These are phyloP conservation scores for Syncephalastrum sp. DNA, from an alignment of 371 early-diverging fungal genomes.

Conservation along the genomic window DNA sequence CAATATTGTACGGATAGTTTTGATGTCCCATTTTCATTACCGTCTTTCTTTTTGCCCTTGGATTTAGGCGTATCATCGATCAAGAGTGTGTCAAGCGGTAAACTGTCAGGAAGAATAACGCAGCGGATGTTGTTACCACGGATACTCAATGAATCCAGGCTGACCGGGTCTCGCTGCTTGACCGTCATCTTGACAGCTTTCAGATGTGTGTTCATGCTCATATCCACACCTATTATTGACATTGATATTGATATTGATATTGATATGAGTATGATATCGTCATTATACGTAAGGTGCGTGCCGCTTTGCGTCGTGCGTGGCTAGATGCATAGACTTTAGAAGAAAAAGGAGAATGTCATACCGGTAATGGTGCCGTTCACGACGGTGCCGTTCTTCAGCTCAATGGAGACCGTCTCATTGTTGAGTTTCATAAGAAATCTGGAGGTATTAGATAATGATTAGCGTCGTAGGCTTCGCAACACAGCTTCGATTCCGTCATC, in stretches of 20 bases:
- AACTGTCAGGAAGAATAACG: conserved; percentile 91
- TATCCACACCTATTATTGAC: conserved; percentile 77
- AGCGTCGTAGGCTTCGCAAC: not conserved
- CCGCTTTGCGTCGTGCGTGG: no score
- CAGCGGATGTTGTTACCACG: conserved; percentile 96
- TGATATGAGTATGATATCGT: not conserved
- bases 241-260: not conserved
- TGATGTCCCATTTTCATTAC: conserved; percentile 3
- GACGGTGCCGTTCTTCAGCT: conserved; percentile 94
- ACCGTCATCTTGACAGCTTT: conserved; percentile 98
- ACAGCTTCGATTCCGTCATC: no score
- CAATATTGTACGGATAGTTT: not conserved
- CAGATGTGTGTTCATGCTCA: conserved; percentile 99
- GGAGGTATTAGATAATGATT: not conserved
- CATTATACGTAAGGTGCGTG: no score
- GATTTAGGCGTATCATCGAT: conserved; percentile 95
- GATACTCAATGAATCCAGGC: conserved; percentile 87
- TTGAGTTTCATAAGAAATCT: conserved; percentile 95
- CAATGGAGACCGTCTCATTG: conserved; percentile 94
- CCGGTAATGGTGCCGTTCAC: conserved; percentile 95
- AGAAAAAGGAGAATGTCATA: conserved; percentile 14
- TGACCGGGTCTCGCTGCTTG: conserved; percentile 87
- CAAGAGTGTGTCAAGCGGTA: conserved; percentile 94
- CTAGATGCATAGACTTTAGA: no score
- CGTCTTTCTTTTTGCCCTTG: conserved; percentile 75